Percentiles rank a stretch among this genome's conserved stretches.
Conservation (phyloP, 2,329 filamentous ascomycete species). For the Aureobasidium sp. region DNA sequence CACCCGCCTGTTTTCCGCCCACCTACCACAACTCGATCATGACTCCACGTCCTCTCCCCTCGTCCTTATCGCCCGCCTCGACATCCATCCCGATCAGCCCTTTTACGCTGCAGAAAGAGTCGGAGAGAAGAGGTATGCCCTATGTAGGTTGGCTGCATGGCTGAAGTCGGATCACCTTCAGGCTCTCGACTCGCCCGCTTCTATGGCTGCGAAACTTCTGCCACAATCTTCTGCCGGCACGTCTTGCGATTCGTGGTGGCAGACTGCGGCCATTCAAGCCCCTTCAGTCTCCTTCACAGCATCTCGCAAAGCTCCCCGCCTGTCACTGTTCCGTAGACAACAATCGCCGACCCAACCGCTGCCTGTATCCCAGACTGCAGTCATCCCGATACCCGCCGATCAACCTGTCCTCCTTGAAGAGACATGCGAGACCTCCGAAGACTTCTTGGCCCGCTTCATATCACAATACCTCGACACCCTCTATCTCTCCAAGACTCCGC, state of each 20-base stretch:
- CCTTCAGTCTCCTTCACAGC: slow-evolving; percentile 1
- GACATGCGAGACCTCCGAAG: slow-evolving; percentile 23
- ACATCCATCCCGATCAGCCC: slow-evolving; percentile 45
- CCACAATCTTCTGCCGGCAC: background rate
- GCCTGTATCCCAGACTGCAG: background rate
- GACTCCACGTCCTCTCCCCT: slow-evolving; percentile 45
- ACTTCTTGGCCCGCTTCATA: slow-evolving; percentile 46
- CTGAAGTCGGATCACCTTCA: slow-evolving; percentile 52
- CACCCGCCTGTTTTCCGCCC: slow-evolving; percentile 53
- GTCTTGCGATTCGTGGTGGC: background rate
- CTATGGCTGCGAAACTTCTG: background rate
- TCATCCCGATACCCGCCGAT: background rate
- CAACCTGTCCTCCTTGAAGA: background rate
- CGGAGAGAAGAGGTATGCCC: slow-evolving; percentile 52
- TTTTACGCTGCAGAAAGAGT: slow-evolving; percentile 62
- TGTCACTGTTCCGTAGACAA: background rate
- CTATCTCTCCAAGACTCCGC: slow-evolving; percentile 55
- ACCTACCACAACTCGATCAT: slow-evolving; percentile 56
- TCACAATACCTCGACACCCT: slow-evolving; percentile 38
- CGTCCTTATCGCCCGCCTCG: slow-evolving; percentile 55
- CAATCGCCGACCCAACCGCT: background rate
- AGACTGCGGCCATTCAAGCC: background rate
- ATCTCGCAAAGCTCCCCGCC: slow-evolving; percentile 17
- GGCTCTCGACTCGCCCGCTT: slow-evolving; percentile 31
- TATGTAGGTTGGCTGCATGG: slow-evolving; percentile 64